Percentiles rank a stretch among this genome's conserved stretches.
Conservation (phyloP, 2,329 filamentous ascomycete species). For the Nemania sp. region DNA sequence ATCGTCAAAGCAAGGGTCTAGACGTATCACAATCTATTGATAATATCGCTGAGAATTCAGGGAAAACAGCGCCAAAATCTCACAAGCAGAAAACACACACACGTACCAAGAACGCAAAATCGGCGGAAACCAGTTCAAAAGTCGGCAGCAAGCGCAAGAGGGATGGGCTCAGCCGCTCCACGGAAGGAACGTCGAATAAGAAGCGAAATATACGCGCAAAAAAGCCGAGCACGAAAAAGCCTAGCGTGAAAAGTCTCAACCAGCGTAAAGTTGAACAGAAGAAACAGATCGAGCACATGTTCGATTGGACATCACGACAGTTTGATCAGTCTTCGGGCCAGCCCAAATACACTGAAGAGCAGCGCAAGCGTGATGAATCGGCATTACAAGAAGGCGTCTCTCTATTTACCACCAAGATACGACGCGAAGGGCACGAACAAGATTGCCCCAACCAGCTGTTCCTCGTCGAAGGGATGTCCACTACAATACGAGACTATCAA, state of each 20-base stretch:
- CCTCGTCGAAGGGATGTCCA: constrained; percentile 21
- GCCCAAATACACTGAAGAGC: neutral
- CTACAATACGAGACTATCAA: constrained; percentile 34
- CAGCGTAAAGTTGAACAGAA: neutral
- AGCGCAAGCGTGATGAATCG: constrained; percentile 8
- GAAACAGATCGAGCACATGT: constrained; percentile 6
- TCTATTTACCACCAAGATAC: constrained; percentile 11
- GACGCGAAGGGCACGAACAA: neutral
- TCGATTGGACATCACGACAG: neutral
- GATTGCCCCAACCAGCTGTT: constrained; percentile 16
- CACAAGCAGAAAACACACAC: too few relatives aligned
- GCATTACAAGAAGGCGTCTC: neutral
- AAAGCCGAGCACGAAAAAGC: too few relatives aligned
- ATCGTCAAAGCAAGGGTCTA: too few relatives aligned
- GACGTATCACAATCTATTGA: too few relatives aligned
- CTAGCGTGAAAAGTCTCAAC: neutral
- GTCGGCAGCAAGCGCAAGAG: constrained; percentile 1
- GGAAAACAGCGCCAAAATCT: too few relatives aligned
- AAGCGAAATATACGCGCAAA: too few relatives aligned
- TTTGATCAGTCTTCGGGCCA: neutral
- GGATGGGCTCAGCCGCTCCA: neutral
- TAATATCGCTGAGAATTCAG: too few relatives aligned
- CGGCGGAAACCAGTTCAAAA: too few relatives aligned
- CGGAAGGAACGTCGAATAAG: neutral
- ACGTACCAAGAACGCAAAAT: too few relatives aligned